Conservation (phyloP, 306 rosid genomes). For the Ormosia semicastrata region DNA sequence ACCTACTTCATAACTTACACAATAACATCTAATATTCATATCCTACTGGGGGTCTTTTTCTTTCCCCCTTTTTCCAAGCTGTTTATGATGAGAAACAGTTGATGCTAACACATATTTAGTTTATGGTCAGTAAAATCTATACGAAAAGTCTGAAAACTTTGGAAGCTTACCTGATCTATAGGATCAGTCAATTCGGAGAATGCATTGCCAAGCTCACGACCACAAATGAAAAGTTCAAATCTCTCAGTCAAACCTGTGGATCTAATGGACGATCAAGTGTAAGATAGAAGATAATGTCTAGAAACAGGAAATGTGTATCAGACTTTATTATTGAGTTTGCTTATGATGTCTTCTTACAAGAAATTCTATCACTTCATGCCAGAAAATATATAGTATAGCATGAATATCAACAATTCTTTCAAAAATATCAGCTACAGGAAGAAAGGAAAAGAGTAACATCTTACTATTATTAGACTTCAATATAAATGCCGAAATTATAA, state of each 20-base stretch:
- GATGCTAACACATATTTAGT: not conserved
- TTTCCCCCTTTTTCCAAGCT: not conserved
- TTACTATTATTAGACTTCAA: not conserved
- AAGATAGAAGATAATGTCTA: constrained; percentile 20
- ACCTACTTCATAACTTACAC: not conserved
- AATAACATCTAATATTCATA: not conserved
- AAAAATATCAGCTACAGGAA: constrained; percentile 4
- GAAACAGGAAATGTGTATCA: constrained; percentile 3
- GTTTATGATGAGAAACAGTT: not conserved
- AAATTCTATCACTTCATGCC: not conserved
- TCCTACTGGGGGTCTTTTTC: not conserved
- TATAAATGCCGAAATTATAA: constrained; percentile 4
- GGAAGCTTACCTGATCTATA: constrained; percentile 77
- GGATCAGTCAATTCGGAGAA: constrained; percentile 98
- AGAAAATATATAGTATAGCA: not conserved
- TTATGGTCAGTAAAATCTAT: not conserved
- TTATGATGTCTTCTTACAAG: not conserved
- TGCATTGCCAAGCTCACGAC: constrained; percentile 97
- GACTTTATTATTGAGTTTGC: constrained; percentile 13
- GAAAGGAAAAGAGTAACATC: not conserved
- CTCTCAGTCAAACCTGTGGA: constrained; percentile 85
- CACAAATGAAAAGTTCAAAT: constrained; percentile 93
- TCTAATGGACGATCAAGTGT: constrained; percentile 44
- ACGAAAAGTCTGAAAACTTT: not conserved
- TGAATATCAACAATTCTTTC: not conserved